Percentiles rank a stretch among this genome's conserved stretches.
Evolutionary conservation across 164 flowering plant genomes (phyloP).

Genomic region (Kingdonia uniflora): DNA sequence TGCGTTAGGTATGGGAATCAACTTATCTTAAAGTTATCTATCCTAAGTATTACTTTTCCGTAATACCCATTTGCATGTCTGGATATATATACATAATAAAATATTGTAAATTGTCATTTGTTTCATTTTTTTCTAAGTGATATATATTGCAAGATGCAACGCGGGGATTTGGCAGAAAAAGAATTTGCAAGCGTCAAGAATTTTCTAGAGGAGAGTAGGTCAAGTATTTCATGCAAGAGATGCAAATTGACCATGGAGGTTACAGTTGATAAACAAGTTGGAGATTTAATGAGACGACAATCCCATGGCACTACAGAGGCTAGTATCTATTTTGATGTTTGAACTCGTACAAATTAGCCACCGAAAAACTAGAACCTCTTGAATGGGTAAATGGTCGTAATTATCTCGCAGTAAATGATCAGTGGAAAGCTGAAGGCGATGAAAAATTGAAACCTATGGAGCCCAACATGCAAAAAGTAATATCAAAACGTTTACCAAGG

Average conservation of each 20-base stretch:
- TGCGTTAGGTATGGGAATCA: too few species aligned
- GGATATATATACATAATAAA: too few species aligned
- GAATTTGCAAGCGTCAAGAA: too few species aligned
- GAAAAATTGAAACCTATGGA: constrained; percentile 22
- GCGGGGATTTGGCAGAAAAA: constrained; percentile 22
- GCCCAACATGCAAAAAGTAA: constrained; percentile 33
- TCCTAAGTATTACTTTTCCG: too few species aligned
- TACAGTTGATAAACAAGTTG: constrained; percentile 20
- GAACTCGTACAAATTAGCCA: constrained; percentile 18
- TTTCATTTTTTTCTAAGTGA: constrained; percentile 21
- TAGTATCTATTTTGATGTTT: constrained; percentile 4
- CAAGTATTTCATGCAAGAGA: constrained; percentile 16
- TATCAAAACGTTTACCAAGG: constrained; percentile 17
- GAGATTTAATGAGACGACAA: constrained; percentile 14
- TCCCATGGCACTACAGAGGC: background rate
- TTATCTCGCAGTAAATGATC: constrained; percentile 4
- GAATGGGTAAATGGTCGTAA: constrained; percentile 11
- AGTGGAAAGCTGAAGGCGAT: constrained; percentile 11
- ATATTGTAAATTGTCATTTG: too few species aligned
- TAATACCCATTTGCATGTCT: too few species aligned
- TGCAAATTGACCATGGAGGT: constrained; percentile 20
- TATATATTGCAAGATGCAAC: constrained; percentile 20
- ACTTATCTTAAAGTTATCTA: too few species aligned
- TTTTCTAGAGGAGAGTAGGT: constrained; percentile 11
- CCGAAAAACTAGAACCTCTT: constrained; percentile 12